Conservation (phyloP, 306 rosid species). For the Castanospermum australe region DNA sequence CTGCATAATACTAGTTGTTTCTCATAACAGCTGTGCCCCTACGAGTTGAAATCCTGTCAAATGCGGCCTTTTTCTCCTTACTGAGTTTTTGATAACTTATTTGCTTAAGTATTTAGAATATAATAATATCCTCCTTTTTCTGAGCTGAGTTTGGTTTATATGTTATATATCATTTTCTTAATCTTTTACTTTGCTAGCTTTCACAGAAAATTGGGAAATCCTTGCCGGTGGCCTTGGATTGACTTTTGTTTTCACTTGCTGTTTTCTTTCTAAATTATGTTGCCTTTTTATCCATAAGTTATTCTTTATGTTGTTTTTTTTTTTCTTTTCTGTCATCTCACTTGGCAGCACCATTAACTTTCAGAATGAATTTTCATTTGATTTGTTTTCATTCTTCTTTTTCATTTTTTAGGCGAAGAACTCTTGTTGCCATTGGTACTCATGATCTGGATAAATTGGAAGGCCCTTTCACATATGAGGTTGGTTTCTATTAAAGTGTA, state of each 20-base stretch:
- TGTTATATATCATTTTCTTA: background rate
- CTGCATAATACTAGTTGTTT: background rate
- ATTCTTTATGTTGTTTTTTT: background rate
- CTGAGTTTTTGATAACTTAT: background rate
- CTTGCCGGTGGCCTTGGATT: background rate
- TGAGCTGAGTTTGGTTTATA: background rate
- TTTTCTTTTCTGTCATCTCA: background rate
- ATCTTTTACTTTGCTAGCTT: background rate
- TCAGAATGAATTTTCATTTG: background rate
- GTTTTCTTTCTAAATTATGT: background rate
- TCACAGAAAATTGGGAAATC: background rate
- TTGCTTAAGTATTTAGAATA: background rate
- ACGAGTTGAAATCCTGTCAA: background rate
- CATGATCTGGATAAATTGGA: conserved; percentile 87
- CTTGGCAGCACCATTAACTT: background rate
- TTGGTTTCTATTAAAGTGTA: conserved; percentile 36
- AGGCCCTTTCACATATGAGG: conserved; percentile 94
- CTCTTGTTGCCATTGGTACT: conserved; percentile 96
- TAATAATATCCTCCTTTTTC: background rate
- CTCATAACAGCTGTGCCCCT: too few relatives aligned
- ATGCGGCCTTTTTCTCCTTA: background rate
- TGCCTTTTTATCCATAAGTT: background rate
- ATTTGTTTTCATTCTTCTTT: background rate
- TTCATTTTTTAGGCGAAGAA: conserved; percentile 63
- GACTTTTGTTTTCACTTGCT: background rate